Percentiles rank a stretch among this genome's conserved stretches.
These are phyloP conservation scores for Annona squamosa DNA, from an alignment of 164 flowering plant species.

Conservation along the genomic window DNA sequence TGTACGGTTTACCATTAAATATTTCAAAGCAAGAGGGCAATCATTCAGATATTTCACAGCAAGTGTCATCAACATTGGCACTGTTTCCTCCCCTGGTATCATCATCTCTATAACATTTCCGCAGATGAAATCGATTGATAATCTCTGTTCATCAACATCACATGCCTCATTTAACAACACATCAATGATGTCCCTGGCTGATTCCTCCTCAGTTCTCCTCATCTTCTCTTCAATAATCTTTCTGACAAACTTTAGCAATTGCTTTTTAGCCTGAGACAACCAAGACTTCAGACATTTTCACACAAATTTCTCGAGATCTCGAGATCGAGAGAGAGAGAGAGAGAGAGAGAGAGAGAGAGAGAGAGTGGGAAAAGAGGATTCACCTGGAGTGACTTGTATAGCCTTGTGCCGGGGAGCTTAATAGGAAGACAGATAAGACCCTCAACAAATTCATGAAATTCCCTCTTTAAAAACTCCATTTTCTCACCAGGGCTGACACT, in stretches of 20 bases:
- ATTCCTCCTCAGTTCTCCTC: slow-evolving; percentile 17
- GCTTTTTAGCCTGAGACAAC: slow-evolving; percentile 63
- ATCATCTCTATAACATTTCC: slow-evolving; percentile 86
- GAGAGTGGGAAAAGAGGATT: not conserved
- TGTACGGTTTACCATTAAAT: slow-evolving; percentile 37
- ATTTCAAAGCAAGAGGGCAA: slow-evolving; percentile 50
- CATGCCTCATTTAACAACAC: slow-evolving; percentile 32
- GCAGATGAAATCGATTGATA: slow-evolving; percentile 54
- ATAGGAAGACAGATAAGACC: slow-evolving; percentile 82
- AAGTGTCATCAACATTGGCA: slow-evolving; percentile 74
- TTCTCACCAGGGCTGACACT: slow-evolving; percentile 71
- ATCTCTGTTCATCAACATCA: slow-evolving; percentile 16
- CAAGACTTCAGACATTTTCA: not conserved
- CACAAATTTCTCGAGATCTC: not conserved
- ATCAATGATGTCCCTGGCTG: slow-evolving; percentile 47
- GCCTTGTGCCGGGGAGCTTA: slow-evolving; percentile 74
- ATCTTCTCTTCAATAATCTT: slow-evolving; percentile 48
- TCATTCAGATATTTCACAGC: slow-evolving; percentile 86
- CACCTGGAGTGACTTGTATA: slow-evolving; percentile 83
- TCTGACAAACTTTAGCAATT: slow-evolving; percentile 46
- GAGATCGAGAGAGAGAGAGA: not conserved
- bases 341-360: not conserved
- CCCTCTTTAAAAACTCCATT: slow-evolving; percentile 48
- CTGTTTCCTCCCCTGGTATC: slow-evolving; percentile 95
- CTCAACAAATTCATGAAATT: slow-evolving; percentile 68